These are phyloP conservation scores for Naganishia randhawae DNA, from an alignment of 768 basidiomycete species.

Conservation along the genomic window DNA sequence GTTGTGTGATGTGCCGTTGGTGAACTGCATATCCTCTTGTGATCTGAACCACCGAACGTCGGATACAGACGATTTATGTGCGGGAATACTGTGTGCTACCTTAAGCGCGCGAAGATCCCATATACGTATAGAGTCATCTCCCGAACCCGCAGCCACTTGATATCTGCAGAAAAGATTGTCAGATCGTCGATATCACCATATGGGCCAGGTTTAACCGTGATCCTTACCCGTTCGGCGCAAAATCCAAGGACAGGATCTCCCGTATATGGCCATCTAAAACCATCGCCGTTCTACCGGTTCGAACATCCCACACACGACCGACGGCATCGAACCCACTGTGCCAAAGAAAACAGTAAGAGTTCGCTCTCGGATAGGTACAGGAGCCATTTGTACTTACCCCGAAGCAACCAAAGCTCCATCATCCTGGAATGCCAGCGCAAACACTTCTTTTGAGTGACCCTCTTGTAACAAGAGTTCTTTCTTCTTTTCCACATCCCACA, in stretches of 20 bases:
- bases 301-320: slow-evolving; percentile 92
- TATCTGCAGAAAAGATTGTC: slow-evolving; percentile 58
- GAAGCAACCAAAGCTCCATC: slow-evolving; percentile 91
- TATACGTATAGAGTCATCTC: slow-evolving; percentile 95
- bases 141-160: slow-evolving; percentile 93
- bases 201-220: slow-evolving; percentile 15
- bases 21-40: slow-evolving; percentile 31
- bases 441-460: slow-evolving; percentile 96
- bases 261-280: slow-evolving; percentile 95
- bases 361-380: neutral
- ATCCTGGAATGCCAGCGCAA: slow-evolving; percentile 89
- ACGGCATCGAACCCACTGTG: slow-evolving; percentile 89
- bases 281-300: slow-evolving; percentile 94
- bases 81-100: slow-evolving; percentile 92
- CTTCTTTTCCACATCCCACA: slow-evolving; percentile 85
- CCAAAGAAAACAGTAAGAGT: neutral
- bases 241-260: slow-evolving; percentile 82
- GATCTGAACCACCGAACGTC: slow-evolving; percentile 88
- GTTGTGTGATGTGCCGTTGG: slow-evolving; percentile 25
- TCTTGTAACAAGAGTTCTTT: slow-evolving; percentile 86
- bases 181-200: neutral
- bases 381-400: slow-evolving; percentile 60
- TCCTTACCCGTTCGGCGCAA: slow-evolving; percentile 90
- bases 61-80: slow-evolving; percentile 88
- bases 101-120: slow-evolving; percentile 96